Conservation (phyloP, 169 alveolate genomes). For the Plasmodium coatneyi region DNA sequence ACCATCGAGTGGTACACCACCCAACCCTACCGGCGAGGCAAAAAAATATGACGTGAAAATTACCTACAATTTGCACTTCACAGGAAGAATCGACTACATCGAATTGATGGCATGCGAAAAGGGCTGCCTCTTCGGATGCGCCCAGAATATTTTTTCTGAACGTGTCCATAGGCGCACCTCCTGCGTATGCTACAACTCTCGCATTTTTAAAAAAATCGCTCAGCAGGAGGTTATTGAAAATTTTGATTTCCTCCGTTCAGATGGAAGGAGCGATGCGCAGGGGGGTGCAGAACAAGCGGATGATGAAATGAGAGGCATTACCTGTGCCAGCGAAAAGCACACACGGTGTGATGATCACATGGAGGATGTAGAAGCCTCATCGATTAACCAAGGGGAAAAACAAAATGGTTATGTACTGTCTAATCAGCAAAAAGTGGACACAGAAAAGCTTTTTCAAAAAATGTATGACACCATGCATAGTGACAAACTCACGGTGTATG, state of each 20-base stretch:
- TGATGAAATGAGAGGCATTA: background rate
- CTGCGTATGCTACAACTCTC: slow-evolving; percentile 37
- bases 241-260: slow-evolving; percentile 41
- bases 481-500: slow-evolving; percentile 32
- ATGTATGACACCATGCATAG: slow-evolving; percentile 48
- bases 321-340: background rate
- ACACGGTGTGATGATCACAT: background rate
- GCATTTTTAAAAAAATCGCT: slow-evolving; percentile 46
- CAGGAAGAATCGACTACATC: slow-evolving; percentile 50
- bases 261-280: background rate
- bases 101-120: slow-evolving; percentile 73
- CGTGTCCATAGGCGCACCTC: slow-evolving; percentile 3
- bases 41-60: slow-evolving; percentile 12
- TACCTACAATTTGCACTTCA: slow-evolving; percentile 25
- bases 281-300: background rate
- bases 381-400: slow-evolving; percentile 4
- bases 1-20: background rate
- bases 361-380: background rate
- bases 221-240: slow-evolving; percentile 36
- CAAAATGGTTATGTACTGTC: background rate
- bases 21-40: background rate
- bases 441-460: slow-evolving; percentile 38
- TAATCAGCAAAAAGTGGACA: background rate
- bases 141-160: slow-evolving; percentile 54
- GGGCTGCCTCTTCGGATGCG: slow-evolving; percentile 72